Percentiles rank a stretch among this genome's conserved stretches.
Evolutionary conservation across 75 land plant species (phyloP).

Genomic region (Adiantum capillusveneris): DNA sequence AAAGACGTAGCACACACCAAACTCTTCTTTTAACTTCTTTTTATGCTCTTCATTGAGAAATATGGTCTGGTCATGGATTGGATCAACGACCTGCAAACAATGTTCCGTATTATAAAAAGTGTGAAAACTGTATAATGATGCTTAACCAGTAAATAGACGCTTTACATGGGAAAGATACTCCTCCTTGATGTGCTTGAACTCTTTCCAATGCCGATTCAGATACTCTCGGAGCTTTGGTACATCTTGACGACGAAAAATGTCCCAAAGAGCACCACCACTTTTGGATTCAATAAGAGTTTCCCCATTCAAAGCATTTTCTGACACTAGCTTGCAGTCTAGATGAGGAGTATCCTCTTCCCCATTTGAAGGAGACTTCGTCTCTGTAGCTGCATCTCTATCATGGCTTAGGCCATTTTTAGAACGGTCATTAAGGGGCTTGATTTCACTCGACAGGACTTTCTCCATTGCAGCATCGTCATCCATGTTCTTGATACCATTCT

Average conservation of each 20-base stretch:
- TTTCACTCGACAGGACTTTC: no score
- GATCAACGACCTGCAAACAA: conserved; percentile 51
- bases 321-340: no score
- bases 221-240: conserved; percentile 48
- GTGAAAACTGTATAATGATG: background rate
- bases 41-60: conserved; percentile 59
- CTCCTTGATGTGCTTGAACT: conserved; percentile 53
- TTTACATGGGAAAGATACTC: conserved; percentile 43
- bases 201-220: conserved; percentile 36
- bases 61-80: conserved; percentile 75
- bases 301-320: no score
- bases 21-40: conserved; percentile 60
- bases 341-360: no score
- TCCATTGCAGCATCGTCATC: no score
- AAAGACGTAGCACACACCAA: conserved; percentile 28
- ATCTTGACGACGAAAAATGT: conserved; percentile 62
- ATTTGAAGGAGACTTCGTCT: no score
- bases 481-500: no score
- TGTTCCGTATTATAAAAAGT: background rate
- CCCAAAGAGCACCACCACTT: conserved; percentile 65
- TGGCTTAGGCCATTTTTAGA: no score
- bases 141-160: background rate
- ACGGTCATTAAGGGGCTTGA: no score
- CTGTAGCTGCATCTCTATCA: no score
- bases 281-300: no score